Evolutionary conservation across 2,329 filamentous ascomycete species (phyloP), one percentile per base, ranked within the genome.

Genomic region (Colletotrichum navitas): DNA sequence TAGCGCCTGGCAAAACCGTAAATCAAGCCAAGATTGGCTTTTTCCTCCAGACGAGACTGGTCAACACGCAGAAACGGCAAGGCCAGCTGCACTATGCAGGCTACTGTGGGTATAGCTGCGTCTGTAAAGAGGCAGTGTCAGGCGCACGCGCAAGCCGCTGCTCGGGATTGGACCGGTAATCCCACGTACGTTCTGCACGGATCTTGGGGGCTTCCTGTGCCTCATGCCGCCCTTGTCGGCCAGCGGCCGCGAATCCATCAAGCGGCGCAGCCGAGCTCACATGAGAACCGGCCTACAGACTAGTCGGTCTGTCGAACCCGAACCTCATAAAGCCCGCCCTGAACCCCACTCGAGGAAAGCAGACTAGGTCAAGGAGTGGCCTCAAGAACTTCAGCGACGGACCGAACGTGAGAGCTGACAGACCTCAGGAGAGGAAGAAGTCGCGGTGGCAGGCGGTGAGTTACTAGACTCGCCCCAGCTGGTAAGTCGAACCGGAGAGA

Each of bases 341-440:
- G 14, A 49, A 59, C 65, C 54, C 65, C 68, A 59, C 21, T 60
- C 29, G 26, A 55, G 26, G 39, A 39, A 41, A 32, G 21, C 24
- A 26, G 39, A 49, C 21, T 24, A 49, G 34, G 41, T 34, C 52
- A 41, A 12, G 49, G 21, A 45, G 51, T 24, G 49, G 45, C 36
- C 26, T 34, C 54, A 39, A 41, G 49, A 58, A 69, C 14, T 24
- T 49, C 59, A 51, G 36, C 24, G 32, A 64, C 52, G 39, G 11
- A 49, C 24, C 36, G 54, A 62, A 72, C 60, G 59, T 69, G 69
- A 72, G 52, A 72, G 60, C 59, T 69, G 65, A 69, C 60, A 72
- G 69, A 64, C 24, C 55, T 56, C 39, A 32, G 24, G 52, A 26
- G 52, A 64, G 59, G 59, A 45, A 39, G 43, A 26, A 39, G 43